A percentile compares a stretch with the other conserved stretches of the same genome.
Conservation (phyloP, 2,329 filamentous ascomycete species). For the Aspergillus intermedius region DNA sequence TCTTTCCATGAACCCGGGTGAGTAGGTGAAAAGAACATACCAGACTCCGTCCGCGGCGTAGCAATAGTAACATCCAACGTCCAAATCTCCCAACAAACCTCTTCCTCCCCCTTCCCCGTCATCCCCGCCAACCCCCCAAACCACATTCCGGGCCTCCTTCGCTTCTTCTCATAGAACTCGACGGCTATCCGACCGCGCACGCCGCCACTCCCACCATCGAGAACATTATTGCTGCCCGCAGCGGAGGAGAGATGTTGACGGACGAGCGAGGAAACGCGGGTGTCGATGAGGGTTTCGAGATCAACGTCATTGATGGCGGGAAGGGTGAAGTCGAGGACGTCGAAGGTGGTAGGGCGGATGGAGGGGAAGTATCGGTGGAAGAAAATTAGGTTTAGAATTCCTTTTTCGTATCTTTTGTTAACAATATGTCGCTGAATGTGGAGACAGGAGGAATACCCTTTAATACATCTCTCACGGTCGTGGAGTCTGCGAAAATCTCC, state of each 20-base stretch:
- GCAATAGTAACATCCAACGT: conserved; percentile 88
- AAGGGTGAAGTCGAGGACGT: conserved; percentile 83
- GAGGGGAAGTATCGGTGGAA: conserved; percentile 97
- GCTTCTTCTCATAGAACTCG: conserved; percentile 90
- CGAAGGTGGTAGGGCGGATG: conserved; percentile 72
- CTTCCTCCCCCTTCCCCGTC: conserved; percentile 88
- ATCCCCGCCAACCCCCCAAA: conserved; percentile 50
- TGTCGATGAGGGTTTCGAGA: conserved; percentile 88
- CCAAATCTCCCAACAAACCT: conserved; percentile 97
- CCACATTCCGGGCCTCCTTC: conserved; percentile 69
- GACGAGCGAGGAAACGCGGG: conserved; percentile 71
- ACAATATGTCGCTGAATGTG: too few species aligned
- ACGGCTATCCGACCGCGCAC: conserved; percentile 74
- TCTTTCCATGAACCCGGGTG: neutral
- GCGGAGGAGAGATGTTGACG: conserved; percentile 63
- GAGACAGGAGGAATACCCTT: conserved; percentile 56
- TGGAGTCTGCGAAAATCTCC: conserved; percentile 86
- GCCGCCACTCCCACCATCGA: conserved; percentile 41
- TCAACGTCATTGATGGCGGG: conserved; percentile 85
- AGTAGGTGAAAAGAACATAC: conserved; percentile 45
- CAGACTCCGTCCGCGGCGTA: conserved; percentile 79
- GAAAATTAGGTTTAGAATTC: conserved; percentile 93
- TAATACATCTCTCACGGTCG: conserved; percentile 83
- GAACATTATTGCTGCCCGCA: conserved; percentile 41
- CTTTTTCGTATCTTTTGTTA: conserved; percentile 39